Conservation (phyloP, 257 asterid species). For the Scutellaria minor region DNA sequence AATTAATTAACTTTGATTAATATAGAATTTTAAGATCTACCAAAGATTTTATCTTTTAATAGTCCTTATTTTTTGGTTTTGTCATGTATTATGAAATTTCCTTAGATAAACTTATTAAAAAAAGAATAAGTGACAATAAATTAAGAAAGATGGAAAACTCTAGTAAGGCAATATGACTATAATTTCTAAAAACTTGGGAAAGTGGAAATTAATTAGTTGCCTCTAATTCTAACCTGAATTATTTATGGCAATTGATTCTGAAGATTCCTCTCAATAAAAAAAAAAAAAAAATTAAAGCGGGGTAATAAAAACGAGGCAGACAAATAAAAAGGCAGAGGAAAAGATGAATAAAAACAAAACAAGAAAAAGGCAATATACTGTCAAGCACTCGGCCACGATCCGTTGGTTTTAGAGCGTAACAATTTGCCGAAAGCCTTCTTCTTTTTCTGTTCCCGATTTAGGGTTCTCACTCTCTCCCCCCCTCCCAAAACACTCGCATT, state of each 20-base stretch:
- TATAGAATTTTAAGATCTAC: too few relatives aligned
- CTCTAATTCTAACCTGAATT: background rate
- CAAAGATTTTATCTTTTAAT: too few relatives aligned
- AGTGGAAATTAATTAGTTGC: background rate
- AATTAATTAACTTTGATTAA: too few relatives aligned
- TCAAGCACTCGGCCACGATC: conserved; percentile 36
- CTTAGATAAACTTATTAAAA: too few relatives aligned
- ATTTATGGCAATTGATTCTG: conserved; percentile 26
- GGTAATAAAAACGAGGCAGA: conserved; percentile 30
- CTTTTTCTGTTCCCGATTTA: conserved; percentile 40
- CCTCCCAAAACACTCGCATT: conserved; percentile 13
- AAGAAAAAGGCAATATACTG: conserved; percentile 35
- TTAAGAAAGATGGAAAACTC: too few relatives aligned
- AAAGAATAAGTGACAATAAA: too few relatives aligned
- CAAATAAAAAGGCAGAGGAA: conserved; percentile 19
- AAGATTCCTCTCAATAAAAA: conserved; percentile 30
- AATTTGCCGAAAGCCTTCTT: conserved; percentile 37
- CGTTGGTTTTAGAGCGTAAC: conserved; percentile 33
- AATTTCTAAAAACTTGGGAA: background rate
- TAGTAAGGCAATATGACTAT: too few relatives aligned
- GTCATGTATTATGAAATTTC: too few relatives aligned
- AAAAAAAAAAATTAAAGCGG: background rate
- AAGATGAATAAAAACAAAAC: conserved; percentile 34
- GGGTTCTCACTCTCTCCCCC: conserved; percentile 37
- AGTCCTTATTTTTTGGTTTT: too few relatives aligned